These are phyloP conservation scores for Phaeophleospora eucalypticola DNA, from an alignment of 2,329 filamentous ascomycete genomes.

Conservation along the genomic window DNA sequence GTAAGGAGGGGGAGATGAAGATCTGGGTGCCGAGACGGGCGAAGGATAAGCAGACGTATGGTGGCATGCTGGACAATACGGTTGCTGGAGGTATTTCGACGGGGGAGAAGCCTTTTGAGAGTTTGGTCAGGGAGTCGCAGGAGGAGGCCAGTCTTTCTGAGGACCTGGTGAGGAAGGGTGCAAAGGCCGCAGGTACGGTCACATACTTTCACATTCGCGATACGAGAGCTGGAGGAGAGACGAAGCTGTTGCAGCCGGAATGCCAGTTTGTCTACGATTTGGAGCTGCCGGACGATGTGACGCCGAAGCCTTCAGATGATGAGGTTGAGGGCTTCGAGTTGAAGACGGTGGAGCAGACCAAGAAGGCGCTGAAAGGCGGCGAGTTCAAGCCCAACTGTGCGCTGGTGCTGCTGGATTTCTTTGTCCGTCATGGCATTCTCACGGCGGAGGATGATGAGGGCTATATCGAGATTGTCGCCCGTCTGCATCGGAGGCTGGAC, in stretches of 20 bases:
- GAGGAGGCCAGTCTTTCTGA: conserved; percentile 84
- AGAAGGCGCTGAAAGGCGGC: conserved; percentile 62
- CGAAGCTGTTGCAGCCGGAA: conserved; percentile 80
- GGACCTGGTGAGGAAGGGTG: conserved; percentile 59
- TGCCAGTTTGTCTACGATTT: conserved; percentile 89
- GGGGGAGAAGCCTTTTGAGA: conserved; percentile 74
- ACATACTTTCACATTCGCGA: conserved; percentile 83
- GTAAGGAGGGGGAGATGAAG: conserved; percentile 53
- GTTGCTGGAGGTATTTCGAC: conserved; percentile 83
- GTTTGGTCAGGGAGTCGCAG: conserved; percentile 75
- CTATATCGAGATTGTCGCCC: conserved; percentile 68
- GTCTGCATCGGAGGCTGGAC: conserved; percentile 73
- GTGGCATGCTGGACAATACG: conserved; percentile 90
- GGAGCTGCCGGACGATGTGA: conserved; percentile 63
- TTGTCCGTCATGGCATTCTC: conserved; percentile 77
- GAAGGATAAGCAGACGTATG: conserved; percentile 77
- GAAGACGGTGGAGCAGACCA: conserved; percentile 71
- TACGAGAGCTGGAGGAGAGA: conserved; percentile 71
- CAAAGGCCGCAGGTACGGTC: conserved; percentile 62
- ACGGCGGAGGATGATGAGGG: conserved; percentile 73
- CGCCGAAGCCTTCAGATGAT: conserved; percentile 74
- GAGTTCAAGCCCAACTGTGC: conserved; percentile 94
- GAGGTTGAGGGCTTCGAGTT: conserved; percentile 85
- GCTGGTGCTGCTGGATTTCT: conserved; percentile 80
- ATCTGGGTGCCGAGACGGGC: conserved; percentile 83